These are phyloP conservation scores for Lachnellula hyalina DNA, from an alignment of 2,329 filamentous ascomycete genomes.

Conservation along the genomic window DNA sequence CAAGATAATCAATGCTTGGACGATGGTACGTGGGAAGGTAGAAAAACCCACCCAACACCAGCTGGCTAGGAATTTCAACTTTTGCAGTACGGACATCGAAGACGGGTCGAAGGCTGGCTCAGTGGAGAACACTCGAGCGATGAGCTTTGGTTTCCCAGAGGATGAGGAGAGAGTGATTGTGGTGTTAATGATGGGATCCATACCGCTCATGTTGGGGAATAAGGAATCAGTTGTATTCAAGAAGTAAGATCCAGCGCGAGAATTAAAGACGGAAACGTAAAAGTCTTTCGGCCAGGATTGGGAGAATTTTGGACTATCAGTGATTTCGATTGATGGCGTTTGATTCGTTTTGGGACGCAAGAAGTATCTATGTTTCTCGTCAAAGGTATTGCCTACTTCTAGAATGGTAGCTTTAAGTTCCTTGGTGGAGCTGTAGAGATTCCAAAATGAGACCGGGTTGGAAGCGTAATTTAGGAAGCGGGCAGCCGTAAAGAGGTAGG, in stretches of 20 bases:
- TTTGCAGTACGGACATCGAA: slow-evolving; percentile 39
- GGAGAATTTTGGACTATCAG: slow-evolving; percentile 34
- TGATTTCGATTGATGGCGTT: slow-evolving; percentile 8
- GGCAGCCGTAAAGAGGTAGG: slow-evolving; percentile 67
- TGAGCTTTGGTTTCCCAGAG: slow-evolving; percentile 49
- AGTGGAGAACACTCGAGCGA: slow-evolving; percentile 54
- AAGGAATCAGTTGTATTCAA: slow-evolving; percentile 46
- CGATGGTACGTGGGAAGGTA: slow-evolving; percentile 60
- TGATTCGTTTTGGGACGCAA: slow-evolving; percentile 39
- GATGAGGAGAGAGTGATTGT: slow-evolving; percentile 61
- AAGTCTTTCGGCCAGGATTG: slow-evolving; percentile 64
- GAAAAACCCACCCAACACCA: slow-evolving; percentile 67
- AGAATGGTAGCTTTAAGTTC: slow-evolving; percentile 59
- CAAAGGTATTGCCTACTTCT: slow-evolving; percentile 75
- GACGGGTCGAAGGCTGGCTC: slow-evolving; percentile 45
- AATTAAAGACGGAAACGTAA: slow-evolving; percentile 72
- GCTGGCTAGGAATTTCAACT: slow-evolving; percentile 41
- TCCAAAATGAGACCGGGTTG: slow-evolving; percentile 76
- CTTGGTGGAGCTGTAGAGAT: slow-evolving; percentile 58
- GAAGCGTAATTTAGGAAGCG: slow-evolving; percentile 65
- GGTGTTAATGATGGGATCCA: slow-evolving; percentile 44
- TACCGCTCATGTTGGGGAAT: slow-evolving; percentile 33
- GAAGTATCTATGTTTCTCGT: slow-evolving; percentile 63
- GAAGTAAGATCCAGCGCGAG: slow-evolving; percentile 50
- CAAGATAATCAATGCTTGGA: slow-evolving; percentile 54